Conservation (phyloP, 1,284 basidiomycete genomes). For the Tetrapyrgos nigripes region DNA sequence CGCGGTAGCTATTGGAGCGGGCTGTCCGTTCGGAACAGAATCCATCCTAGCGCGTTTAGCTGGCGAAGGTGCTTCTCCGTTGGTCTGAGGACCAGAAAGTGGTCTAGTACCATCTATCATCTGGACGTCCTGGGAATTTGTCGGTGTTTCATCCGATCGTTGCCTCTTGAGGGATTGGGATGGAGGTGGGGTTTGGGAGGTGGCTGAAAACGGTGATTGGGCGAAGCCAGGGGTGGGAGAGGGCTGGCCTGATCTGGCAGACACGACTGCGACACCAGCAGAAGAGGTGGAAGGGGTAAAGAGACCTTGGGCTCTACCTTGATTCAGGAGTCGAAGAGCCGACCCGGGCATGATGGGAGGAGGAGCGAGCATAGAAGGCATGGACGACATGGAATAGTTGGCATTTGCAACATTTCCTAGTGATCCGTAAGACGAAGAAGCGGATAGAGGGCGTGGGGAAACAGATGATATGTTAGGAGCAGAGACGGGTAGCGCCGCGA, state of each 20-base stretch:
- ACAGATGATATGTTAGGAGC: constrained; percentile 48
- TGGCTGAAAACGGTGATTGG: constrained; percentile 49
- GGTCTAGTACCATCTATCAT: constrained; percentile 53
- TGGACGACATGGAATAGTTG: constrained; percentile 44
- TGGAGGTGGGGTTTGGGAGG: constrained; percentile 68
- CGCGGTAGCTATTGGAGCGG: constrained; percentile 22
- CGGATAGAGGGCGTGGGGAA: constrained; percentile 57
- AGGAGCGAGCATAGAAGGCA: constrained; percentile 49
- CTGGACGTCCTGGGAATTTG: constrained; percentile 50
- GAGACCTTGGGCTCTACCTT: constrained; percentile 84
- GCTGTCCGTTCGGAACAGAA: constrained; percentile 37
- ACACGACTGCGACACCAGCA: constrained; percentile 29
- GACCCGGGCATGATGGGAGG: constrained; percentile 24
- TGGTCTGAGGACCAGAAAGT: constrained; percentile 51
- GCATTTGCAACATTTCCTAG: constrained; percentile 34
- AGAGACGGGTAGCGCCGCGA: constrained; percentile 64
- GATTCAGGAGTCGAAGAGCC: constrained; percentile 63
- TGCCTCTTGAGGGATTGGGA: constrained; percentile 50
- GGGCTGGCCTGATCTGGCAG: constrained; percentile 5
- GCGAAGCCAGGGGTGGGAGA: constrained; percentile 40
- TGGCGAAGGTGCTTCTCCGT: constrained; percentile 65
- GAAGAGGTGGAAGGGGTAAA: constrained; percentile 81
- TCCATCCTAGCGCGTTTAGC: constrained; percentile 71
- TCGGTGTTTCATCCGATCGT: constrained; percentile 50
- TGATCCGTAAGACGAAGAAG: constrained; percentile 54